Evolutionary conservation across 495 filamentous ascomycete genomes (phyloP).

Genomic region (Aspergillus baeticus): DNA sequence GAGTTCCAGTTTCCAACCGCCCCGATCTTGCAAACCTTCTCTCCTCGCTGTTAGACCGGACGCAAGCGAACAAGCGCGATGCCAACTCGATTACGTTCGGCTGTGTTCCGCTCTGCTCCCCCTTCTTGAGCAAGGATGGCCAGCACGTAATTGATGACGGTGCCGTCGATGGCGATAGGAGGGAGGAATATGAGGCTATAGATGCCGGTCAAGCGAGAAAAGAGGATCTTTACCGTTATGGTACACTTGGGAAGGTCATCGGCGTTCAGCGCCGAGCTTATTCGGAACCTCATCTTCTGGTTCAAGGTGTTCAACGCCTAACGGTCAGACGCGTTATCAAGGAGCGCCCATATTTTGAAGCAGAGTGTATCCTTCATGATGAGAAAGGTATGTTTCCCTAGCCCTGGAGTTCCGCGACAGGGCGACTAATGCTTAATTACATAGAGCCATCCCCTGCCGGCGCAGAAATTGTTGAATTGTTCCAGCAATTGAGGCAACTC

Average conservation of each 20-base stretch:
- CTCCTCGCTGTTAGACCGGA: constrained; percentile 68
- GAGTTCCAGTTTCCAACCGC: constrained; percentile 73
- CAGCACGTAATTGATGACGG: constrained; percentile 64
- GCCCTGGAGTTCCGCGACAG: neutral
- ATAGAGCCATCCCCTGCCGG: constrained; percentile 50
- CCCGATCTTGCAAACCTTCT: constrained; percentile 82
- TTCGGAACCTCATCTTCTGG: constrained; percentile 76
- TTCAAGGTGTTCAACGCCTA: constrained; percentile 81
- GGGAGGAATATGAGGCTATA: constrained; percentile 39
- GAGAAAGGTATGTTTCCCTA: constrained; percentile 49
- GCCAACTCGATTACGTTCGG: constrained; percentile 68
- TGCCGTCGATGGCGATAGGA: constrained; percentile 34
- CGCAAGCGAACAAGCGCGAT: constrained; percentile 61
- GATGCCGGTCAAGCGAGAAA: constrained; percentile 62
- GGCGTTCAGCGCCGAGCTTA: constrained; percentile 77
- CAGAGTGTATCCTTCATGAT: constrained; percentile 62
- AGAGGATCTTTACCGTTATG: constrained; percentile 73
- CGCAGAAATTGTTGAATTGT: constrained; percentile 61
- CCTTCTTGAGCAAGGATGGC: constrained; percentile 65
- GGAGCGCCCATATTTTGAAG: constrained; percentile 85
- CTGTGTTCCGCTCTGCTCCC: constrained; percentile 77
- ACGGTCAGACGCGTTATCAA: constrained; percentile 69
- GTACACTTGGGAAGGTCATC: constrained; percentile 76
- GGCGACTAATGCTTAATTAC: constrained; percentile 16
- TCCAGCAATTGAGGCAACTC: constrained; percentile 75